These are phyloP conservation scores for Saccharomyces hybrid DNA, from an alignment of 1,139 yeast species.

Conservation along the genomic window DNA sequence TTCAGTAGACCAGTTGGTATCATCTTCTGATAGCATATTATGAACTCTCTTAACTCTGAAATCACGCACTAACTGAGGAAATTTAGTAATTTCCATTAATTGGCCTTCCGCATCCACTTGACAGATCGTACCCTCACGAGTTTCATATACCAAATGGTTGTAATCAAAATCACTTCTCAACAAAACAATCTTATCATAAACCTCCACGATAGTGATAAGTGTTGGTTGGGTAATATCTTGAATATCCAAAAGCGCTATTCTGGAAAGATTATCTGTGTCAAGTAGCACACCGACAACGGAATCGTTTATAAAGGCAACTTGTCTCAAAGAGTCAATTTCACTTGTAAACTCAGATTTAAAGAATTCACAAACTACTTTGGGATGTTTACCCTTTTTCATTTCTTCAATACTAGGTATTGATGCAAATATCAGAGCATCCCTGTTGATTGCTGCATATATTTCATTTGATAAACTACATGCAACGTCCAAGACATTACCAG, in stretches of 20 bases:
- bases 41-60: constrained; percentile 42
- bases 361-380: constrained; percentile 37
- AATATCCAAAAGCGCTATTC: constrained; percentile 44
- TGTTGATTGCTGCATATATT: constrained; percentile 49
- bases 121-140: constrained; percentile 55
- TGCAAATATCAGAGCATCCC: constrained; percentile 37
- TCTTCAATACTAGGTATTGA: constrained; percentile 33
- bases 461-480: constrained; percentile 59
- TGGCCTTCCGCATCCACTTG: constrained; percentile 34
- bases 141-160: constrained; percentile 46
- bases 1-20: constrained; percentile 30
- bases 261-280: constrained; percentile 44
- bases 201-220: constrained; percentile 37
- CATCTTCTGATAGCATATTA: constrained; percentile 16
- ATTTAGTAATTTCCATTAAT: constrained; percentile 36
- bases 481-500: constrained; percentile 49
- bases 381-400: constrained; percentile 40
- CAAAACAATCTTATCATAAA: constrained; percentile 46
- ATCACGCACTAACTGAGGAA: constrained; percentile 66
- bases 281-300: constrained; percentile 46
- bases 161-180: constrained; percentile 51
- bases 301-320: constrained; percentile 51
- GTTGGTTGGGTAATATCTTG: constrained; percentile 37
- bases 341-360: constrained; percentile 35
- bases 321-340: constrained; percentile 47